Evolutionary conservation across 83 land plant species (phyloP).

Genomic region (Thuja plicata): DNA sequence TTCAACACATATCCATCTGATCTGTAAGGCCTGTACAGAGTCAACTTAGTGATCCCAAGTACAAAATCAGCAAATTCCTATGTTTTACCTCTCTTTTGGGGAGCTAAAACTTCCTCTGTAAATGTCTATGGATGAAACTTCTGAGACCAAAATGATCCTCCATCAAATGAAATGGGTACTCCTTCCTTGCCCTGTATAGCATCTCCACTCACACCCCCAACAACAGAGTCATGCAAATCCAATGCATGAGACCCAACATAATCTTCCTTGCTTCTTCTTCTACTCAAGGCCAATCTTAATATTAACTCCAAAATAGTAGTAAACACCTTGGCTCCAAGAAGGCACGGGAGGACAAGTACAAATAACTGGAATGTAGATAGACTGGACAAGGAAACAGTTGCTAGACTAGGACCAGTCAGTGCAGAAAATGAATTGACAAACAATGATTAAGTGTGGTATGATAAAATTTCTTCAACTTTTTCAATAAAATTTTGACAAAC

Average conservation of each 20-base stretch:
- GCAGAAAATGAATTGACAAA: neutral
- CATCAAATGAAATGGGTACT: no score
- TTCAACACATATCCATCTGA: neutral
- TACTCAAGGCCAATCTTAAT: neutral
- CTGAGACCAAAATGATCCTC: neutral
- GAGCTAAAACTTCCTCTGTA: no score
- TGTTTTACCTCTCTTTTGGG: no score
- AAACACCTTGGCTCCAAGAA: neutral
- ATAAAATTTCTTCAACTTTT: no score
- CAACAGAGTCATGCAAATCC: neutral
- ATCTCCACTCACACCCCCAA: no score
- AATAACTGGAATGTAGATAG: neutral
- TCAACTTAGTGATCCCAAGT: neutral
- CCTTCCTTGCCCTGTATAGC: neutral
- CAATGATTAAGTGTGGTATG: no score
- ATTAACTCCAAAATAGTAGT: neutral
- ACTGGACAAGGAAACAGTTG: neutral
- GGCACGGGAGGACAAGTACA: neutral
- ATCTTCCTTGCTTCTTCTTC: neutral
- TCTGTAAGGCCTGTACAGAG: neutral
- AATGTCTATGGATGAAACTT: neutral
- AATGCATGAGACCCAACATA: neutral
- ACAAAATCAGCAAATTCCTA: neutral
- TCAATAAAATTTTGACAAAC: no score
- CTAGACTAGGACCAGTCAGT: neutral